phyloP scores from a whole-genome alignment of 306 rosid genomes.

The Cyclanthera cordifolia region DNA sequence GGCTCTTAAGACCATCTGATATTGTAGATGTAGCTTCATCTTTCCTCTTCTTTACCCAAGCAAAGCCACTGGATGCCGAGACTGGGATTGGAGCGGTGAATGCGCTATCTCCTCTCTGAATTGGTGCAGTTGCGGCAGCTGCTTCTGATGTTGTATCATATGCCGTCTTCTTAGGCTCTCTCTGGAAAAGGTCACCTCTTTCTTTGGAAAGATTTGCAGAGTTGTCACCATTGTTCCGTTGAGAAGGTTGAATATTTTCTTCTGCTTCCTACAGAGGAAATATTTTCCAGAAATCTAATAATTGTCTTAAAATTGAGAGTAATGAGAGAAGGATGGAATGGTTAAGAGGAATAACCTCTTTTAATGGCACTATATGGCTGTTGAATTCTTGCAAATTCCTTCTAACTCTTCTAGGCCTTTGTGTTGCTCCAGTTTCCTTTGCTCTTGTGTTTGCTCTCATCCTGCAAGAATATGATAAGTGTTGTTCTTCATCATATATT shows the following conservation, averaged over 20 bases:
- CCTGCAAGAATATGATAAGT: constrained; percentile 26
- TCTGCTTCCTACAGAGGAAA: constrained; percentile 27
- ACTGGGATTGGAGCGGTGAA: constrained; percentile 38
- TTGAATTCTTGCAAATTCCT: constrained; percentile 42
- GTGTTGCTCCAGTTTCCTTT: constrained; percentile 41
- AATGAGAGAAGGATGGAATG: constrained; percentile 9
- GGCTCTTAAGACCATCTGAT: constrained; percentile 79
- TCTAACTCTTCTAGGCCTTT: constrained; percentile 37
- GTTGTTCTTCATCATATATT: neutral
- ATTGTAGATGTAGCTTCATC: constrained; percentile 50
- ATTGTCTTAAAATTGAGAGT: neutral
- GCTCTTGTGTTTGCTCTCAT: constrained; percentile 37
- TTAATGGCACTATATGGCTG: constrained; percentile 20
- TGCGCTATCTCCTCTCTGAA: constrained; percentile 27
- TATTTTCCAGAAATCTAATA: neutral
- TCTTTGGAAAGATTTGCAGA: constrained; percentile 18
- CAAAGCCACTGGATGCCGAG: constrained; percentile 46
- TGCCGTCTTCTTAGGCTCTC: constrained; percentile 27
- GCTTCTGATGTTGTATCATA: constrained; percentile 45
- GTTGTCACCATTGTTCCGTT: constrained; percentile 26
- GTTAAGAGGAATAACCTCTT: constrained; percentile 37
- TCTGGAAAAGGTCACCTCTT: constrained; percentile 24
- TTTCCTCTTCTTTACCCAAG: constrained; percentile 59
- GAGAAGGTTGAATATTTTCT: constrained; percentile 20
- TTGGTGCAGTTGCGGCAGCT: constrained; percentile 13